Evolutionary conservation across 768 basidiomycete species (phyloP), one percentile per base, ranked within the genome.

Genomic region (Mycena crocata): DNA sequence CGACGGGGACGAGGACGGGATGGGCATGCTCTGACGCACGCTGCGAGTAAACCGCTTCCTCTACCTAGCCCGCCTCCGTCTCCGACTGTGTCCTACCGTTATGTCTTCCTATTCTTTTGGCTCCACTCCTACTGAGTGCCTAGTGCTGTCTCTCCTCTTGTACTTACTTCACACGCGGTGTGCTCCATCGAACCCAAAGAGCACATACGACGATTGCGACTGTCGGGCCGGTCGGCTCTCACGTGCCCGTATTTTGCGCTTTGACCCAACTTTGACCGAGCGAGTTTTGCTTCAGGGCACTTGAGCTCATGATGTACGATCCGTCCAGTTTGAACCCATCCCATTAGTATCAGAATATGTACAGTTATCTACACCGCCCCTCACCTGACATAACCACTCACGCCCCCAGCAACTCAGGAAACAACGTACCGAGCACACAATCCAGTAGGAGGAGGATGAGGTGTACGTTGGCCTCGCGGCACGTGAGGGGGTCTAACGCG

Each of bases 381-480:
- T n/a, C n/a, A n/a, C n/a, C n/a, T n/a, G n/a, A n/a, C n/a, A n/a
- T n/a, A n/a, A n/a, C n/a, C 13, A 32, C 13, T 30, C 23, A 57
- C 28, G 21, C 45, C 23, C 34, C 67, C 63, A 66, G 30, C 71
- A 97, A 79, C 78, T 96, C 95, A 0, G 96, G 95, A 70, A 95
- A 94, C 39, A 96, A 71, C 3, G 84, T 83, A 39, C 90, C 74
- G n/a, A 96, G 72, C 3, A 94, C 51, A 12, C 89, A 80, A 70
- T 98, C 96, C 19, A 97, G 76, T 1, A 97, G 64, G 70, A 94
- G 83, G 42, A 94, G 80, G 0, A 89, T 78, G 1, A 98, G 83
- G 69, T 96, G 96, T 2, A 86, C 83, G 75, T 98, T 98, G 75
- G 95, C 96, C 54, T 83, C 82, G 34, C 82, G 74, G 54, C 86